Evolutionary conservation across 148 eudicot genomes (phyloP), one percentile per base, ranked within the genome.

Genomic region (Hydrangea macrophylla): DNA sequence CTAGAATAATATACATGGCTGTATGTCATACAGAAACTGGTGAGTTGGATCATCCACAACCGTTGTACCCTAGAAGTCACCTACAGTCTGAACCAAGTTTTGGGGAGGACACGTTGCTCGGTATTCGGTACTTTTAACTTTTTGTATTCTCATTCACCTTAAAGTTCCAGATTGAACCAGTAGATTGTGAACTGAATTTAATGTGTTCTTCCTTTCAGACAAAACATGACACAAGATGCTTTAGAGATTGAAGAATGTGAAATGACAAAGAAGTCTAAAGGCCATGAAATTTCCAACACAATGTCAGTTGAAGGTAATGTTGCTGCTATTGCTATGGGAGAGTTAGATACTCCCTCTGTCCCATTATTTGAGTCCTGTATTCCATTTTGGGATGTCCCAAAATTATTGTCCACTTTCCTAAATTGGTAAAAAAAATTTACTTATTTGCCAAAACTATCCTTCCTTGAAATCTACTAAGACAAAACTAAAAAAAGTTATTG

Each of bases 181-280:
- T 63, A 50, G 51, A 53, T 36, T 60, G 45, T 35, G 58, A 42
- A 58, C 23, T 67, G 48, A 25, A 22, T 28, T n/a, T 39, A 15
- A 35, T 30, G 35, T 17, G 15, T 6, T 62, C 42, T 66, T 77
- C 50, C 65, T 74, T 79, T 59, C 87, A 92, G 98, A 74, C 68
- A 27, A 73, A 68, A 58, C 69, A 57, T 32, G 75, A 69, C 61
- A 17, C 67, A 60, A 28, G 74, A 71, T 64, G 60, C 23, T 15
- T 24, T 58, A 33, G 54, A 36, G 73, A 40, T 69, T 75, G 64
- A 55, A 60, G 64, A 69, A 50, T 32, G 15, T 51, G 42, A 24
- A 61, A n/a, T 17, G 71, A 50, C 56, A 32, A 58, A 69, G 36
- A 64, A 36, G 22, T 51, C 56, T 37, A 70, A 74, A 57, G 42